A percentile compares a stretch with the other conserved stretches of the same genome.
phyloP scores from a whole-genome alignment of 305 asterid species.

The Rubia balearica region DNA sequence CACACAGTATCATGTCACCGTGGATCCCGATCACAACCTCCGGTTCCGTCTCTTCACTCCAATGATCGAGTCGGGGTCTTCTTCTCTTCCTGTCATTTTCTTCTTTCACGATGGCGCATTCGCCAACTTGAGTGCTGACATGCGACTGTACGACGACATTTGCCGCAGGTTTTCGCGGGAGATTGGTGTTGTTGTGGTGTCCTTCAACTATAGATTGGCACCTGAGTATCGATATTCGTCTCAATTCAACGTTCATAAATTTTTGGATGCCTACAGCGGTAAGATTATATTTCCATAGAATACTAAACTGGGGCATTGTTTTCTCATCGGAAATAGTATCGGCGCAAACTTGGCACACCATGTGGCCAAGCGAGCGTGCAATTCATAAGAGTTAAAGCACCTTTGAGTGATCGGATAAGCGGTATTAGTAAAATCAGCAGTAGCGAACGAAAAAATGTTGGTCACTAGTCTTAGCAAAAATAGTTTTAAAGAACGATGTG shows the following conservation, averaged over 20 bases:
- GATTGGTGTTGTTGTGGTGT: slow-evolving; percentile 47
- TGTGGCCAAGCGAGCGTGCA: slow-evolving; percentile 37
- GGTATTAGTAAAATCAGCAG: no score
- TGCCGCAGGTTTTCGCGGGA: slow-evolving; percentile 61
- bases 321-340: slow-evolving; percentile 84
- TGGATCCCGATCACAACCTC: slow-evolving; percentile 56
- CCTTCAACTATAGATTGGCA: slow-evolving; percentile 69
- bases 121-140: slow-evolving; percentile 49
- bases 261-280: slow-evolving; percentile 31
- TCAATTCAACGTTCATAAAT: slow-evolving; percentile 56
- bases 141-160: slow-evolving; percentile 45
- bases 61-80: slow-evolving; percentile 7
- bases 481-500: no score
- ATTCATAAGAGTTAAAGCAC: slow-evolving; percentile 21
- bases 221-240: slow-evolving; percentile 74
- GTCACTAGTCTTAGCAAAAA: no score
- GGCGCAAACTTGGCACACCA: slow-evolving; percentile 80
- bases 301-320: slow-evolving; percentile 59
- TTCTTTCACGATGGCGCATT: slow-evolving; percentile 92
- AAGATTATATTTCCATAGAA: slow-evolving; percentile 37
- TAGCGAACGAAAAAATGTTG: no score
- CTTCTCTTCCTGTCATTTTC: slow-evolving; percentile 43
- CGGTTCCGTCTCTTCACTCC: slow-evolving; percentile 78
- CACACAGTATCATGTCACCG: slow-evolving; percentile 35
- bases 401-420: slow-evolving; percentile 20